Conservation (phyloP, 148 eudicot species). For the Tetragonia tetragonoides region DNA sequence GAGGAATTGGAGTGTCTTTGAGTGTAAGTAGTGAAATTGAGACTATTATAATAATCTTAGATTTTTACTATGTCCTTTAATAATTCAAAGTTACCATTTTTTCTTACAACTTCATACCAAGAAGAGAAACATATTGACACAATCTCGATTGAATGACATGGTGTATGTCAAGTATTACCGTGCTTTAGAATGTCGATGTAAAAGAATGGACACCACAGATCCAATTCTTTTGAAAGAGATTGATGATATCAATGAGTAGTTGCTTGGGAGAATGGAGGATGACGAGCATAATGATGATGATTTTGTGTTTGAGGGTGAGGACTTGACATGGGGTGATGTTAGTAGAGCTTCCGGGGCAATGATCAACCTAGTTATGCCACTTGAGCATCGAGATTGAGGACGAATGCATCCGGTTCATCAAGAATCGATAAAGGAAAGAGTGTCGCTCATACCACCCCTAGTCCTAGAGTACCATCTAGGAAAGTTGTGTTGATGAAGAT, state of each 20-base stretch:
- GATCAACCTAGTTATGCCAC: constrained; percentile 5
- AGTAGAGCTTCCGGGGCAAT: background rate
- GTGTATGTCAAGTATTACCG: background rate
- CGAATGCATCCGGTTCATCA: background rate
- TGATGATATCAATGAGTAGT: too few relatives aligned
- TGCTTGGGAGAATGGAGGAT: too few relatives aligned
- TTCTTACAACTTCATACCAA: constrained; percentile 9
- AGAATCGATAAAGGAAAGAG: background rate
- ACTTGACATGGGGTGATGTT: background rate
- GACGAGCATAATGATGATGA: too few relatives aligned
- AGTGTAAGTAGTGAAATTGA: too few relatives aligned
- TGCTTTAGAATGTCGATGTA: too few relatives aligned
- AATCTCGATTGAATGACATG: background rate
- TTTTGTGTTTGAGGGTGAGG: too few relatives aligned
- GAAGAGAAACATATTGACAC: background rate
- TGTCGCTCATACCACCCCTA: background rate
- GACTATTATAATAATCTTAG: too few relatives aligned
- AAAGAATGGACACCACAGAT: too few relatives aligned
- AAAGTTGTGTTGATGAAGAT: background rate
- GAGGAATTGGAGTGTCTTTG: background rate
- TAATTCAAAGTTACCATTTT: too few relatives aligned
- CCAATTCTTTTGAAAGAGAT: too few relatives aligned
- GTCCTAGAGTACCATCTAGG: background rate
- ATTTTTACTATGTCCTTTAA: too few relatives aligned
- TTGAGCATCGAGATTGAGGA: background rate